Evolutionary conservation across 2,329 filamentous ascomycete genomes (phyloP).

Genomic region (Truncatella angustata): DNA sequence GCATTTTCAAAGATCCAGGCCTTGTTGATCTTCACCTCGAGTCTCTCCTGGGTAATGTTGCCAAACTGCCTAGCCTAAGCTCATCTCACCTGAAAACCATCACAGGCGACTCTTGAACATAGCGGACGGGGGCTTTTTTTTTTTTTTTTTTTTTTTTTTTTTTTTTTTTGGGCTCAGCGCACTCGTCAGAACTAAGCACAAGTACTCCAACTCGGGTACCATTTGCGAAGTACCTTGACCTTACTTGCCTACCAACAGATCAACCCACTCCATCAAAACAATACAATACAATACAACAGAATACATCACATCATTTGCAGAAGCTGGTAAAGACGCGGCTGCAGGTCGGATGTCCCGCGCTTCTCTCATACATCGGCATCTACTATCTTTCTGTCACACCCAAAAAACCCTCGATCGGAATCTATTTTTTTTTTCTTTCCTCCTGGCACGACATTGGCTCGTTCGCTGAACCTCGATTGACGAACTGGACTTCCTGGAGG

Average conservation of each 20-base stretch:
- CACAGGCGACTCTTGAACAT: neutral
- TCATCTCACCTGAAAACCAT: neutral
- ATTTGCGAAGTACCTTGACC: no score
- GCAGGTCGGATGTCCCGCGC: conserved; percentile 9
- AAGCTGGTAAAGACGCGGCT: conserved; percentile 6
- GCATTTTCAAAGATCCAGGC: conserved; percentile 8
- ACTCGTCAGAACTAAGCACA: no score
- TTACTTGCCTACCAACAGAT: no score
- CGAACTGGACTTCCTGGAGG: neutral
- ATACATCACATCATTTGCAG: neutral
- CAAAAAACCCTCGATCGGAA: neutral
- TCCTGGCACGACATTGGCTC: conserved; percentile 1
- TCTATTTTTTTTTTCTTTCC: no score
- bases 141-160: no score
- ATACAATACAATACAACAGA: neutral
- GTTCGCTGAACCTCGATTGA: neutral
- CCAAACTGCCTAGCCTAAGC: neutral
- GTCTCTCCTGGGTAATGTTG: neutral
- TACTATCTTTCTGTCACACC: neutral
- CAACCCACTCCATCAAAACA: neutral
- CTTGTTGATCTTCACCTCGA: conserved; percentile 8
- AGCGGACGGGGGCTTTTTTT: no score
- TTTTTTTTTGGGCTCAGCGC: no score
- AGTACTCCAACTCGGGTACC: no score
- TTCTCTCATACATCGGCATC: neutral